phyloP scores from a whole-genome alignment of 1,284 basidiomycete species.

The Cystobasidium sp. region DNA sequence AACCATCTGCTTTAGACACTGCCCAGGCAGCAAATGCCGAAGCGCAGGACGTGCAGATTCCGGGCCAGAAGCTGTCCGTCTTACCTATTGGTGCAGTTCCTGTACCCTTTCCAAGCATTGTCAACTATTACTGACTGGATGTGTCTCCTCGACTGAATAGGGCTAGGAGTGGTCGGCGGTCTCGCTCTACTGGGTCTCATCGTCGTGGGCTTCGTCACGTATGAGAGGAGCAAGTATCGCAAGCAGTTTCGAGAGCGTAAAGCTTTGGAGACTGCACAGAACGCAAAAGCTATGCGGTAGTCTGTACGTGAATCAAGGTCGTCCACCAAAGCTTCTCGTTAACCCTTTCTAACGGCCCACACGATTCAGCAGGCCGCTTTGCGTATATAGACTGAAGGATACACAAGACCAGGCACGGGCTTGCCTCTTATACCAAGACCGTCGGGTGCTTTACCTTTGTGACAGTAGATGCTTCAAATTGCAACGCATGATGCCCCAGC shows the following conservation, averaged over 20 bases:
- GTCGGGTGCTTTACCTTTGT: too few relatives aligned
- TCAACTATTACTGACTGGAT: not conserved
- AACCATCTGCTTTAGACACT: not conserved
- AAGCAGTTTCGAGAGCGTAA: conserved; percentile 24
- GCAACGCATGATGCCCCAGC: too few relatives aligned
- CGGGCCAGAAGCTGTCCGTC: conserved; percentile 36
- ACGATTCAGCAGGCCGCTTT: too few relatives aligned
- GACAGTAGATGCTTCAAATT: too few relatives aligned
- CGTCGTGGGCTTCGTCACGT: conserved; percentile 36
- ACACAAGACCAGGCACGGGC: too few relatives aligned
- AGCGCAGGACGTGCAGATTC: not conserved
- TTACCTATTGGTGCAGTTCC: conserved; percentile 32
- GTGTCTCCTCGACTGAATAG: not conserved
- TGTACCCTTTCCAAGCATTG: not conserved
- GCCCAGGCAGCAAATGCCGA: not conserved
- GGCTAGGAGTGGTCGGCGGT: conserved; percentile 22
- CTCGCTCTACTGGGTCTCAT: conserved; percentile 22
- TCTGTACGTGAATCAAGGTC: not conserved
- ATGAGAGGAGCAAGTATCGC: conserved; percentile 34
- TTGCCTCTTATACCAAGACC: too few relatives aligned
- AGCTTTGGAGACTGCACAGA: conserved; percentile 5
- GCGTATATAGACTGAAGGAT: too few relatives aligned
- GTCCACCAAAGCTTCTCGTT: not conserved
- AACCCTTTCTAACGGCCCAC: too few relatives aligned
- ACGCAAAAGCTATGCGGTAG: not conserved